These are phyloP conservation scores for Nothopassalora personata DNA, from an alignment of 2,329 filamentous ascomycete species.

Conservation along the genomic window DNA sequence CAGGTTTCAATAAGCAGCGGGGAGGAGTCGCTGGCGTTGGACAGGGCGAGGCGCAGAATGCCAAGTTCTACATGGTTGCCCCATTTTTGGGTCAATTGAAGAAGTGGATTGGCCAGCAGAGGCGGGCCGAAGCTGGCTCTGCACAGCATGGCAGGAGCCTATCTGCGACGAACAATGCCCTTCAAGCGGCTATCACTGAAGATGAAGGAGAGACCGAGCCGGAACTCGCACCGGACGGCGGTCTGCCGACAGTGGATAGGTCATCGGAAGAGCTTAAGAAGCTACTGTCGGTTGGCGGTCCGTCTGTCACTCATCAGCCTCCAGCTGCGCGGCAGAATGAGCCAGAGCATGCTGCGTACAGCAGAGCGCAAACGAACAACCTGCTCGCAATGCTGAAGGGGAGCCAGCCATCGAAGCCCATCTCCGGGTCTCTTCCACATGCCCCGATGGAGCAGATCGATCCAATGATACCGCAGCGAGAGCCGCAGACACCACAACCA, in stretches of 20 bases:
- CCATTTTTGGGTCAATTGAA: slow-evolving; percentile 81
- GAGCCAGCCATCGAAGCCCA: slow-evolving; percentile 23
- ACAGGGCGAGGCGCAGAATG: slow-evolving; percentile 58
- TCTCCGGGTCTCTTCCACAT: slow-evolving; percentile 22
- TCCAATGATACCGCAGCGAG: slow-evolving; percentile 39
- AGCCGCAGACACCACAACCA: slow-evolving; percentile 54
- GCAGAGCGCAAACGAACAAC: slow-evolving; percentile 41
- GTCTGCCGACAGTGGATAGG: slow-evolving; percentile 9
- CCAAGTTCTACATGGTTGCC: slow-evolving; percentile 97
- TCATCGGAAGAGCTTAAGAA: slow-evolving; percentile 46
- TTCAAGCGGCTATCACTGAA: slow-evolving; percentile 15
- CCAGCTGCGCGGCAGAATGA: slow-evolving; percentile 26
- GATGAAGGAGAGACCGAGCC: slow-evolving; percentile 17
- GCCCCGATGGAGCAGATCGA: slow-evolving; percentile 51
- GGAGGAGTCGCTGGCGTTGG: slow-evolving; percentile 52
- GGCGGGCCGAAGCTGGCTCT: slow-evolving; percentile 55
- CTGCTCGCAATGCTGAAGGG: slow-evolving; percentile 54
- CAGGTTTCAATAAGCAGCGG: slow-evolving; percentile 70
- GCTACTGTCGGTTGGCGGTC: slow-evolving; percentile 39
- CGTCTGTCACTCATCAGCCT: slow-evolving; percentile 19
- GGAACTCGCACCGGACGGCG: slow-evolving; percentile 14
- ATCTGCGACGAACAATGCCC: slow-evolving; percentile 9
- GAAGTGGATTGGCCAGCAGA: slow-evolving; percentile 85
- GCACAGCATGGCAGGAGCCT: slow-evolving; percentile 13
- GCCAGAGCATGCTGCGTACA: neutral